Base-by-base conservation (phyloP, 139 green algal genomes). In the Mychonastes homosphaera region DNA sequence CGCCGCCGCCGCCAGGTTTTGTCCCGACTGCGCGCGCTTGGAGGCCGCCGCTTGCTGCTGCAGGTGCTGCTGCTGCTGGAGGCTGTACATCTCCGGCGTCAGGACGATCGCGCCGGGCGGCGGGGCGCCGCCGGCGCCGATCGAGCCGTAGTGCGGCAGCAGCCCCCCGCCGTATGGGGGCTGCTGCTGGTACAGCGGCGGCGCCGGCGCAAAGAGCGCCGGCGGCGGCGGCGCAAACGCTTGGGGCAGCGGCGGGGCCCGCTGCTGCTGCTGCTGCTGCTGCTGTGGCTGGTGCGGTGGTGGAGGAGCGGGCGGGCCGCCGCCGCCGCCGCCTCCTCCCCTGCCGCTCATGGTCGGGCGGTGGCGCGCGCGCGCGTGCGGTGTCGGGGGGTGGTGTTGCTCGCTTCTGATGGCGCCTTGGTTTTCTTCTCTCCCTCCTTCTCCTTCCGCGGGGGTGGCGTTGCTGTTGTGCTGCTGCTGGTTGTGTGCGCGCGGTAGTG, bases 221-320 rank as follows among this genome's bases (percentile, higher is more conserved):
- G 33, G 13, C 28, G 18, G 27, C 49, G 38, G 15, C 49, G 27
- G 13, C 49, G 15, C 36, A 24, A 45, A 13, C 15, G 30, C 15
- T 18, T 24, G 5, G 39, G 7, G 35, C 8, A 30, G 38, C 35
- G 34, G 53, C 34, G 28, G 6, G 40, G 26, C 18, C 52, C 30
- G 13, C 50, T 29, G 34, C 30, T 32, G 26, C 52, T 45, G 52
- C 52, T 48, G 53, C 4, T 46, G 52, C 52, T 58, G 52, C 33
- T 58, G 52, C 27, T 57, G 50, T 15, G 10, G 36, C 13, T 13
- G 13, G 10, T 10, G 36, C 36, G 36, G 10, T 43, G 36, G 36
- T 43, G 36, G 10, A 19, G 36, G 10, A 19, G 10, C 36, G 10
- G 36, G 36, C 12, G 10, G 13, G 36, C 36, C 36, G 36, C 36